Percentiles rank a stretch among this genome's conserved stretches.
phyloP scores from a whole-genome alignment of 2,329 filamentous ascomycete genomes.

The Pseudofabraea citricarpa region DNA sequence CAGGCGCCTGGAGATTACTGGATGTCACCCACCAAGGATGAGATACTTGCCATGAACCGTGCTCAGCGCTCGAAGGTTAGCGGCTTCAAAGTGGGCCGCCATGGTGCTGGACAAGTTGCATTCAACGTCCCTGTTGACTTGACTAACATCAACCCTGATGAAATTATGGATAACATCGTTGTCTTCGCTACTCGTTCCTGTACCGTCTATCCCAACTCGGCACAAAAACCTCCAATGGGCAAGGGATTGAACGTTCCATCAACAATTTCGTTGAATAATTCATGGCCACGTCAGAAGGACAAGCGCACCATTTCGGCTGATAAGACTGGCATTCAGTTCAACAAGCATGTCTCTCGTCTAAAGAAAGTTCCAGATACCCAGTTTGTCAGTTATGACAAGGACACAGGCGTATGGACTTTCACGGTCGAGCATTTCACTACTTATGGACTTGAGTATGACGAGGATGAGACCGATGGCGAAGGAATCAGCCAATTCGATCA shows the following conservation, averaged over 20 bases:
- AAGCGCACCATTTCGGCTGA: slow-evolving; percentile 50
- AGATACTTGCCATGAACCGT: slow-evolving; percentile 75
- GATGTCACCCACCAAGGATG: slow-evolving; percentile 72
- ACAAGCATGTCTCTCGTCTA: slow-evolving; percentile 79
- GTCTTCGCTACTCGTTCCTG: slow-evolving; percentile 71
- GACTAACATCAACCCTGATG: slow-evolving; percentile 70
- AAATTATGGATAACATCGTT: slow-evolving; percentile 74
- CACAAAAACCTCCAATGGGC: slow-evolving; percentile 76
- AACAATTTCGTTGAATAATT: slow-evolving; percentile 82
- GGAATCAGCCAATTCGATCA: slow-evolving; percentile 38
- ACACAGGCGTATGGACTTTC: slow-evolving; percentile 86
- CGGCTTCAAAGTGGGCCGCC: slow-evolving; percentile 76
- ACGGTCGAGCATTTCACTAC: slow-evolving; percentile 95
- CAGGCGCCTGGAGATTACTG: slow-evolving; percentile 69
- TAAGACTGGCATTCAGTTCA: slow-evolving; percentile 60
- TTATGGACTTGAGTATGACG: slow-evolving; percentile 73
- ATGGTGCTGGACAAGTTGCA: slow-evolving; percentile 73
- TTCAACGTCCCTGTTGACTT: slow-evolving; percentile 84
- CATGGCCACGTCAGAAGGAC: slow-evolving; percentile 74
- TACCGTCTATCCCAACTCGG: slow-evolving; percentile 74
- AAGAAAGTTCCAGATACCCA: slow-evolving; percentile 74
- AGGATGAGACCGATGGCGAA: slow-evolving; percentile 55
- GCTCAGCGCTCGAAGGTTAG: slow-evolving; percentile 70
- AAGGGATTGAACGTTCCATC: slow-evolving; percentile 91
- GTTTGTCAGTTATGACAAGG: slow-evolving; percentile 74